phyloP scores from a whole-genome alignment of 768 basidiomycete species.

The Tulasnella calospora region DNA sequence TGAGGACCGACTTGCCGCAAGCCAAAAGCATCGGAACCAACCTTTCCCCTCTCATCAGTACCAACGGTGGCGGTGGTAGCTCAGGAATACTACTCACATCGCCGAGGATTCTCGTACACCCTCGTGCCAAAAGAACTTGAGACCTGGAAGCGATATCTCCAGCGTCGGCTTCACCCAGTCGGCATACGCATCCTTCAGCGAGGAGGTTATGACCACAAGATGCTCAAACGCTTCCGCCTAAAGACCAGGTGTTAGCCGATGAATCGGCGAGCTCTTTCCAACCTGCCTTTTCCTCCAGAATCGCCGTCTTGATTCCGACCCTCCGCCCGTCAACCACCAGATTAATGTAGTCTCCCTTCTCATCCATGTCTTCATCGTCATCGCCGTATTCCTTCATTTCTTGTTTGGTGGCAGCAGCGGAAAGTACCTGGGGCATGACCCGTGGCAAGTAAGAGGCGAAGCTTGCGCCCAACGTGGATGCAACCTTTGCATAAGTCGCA shows the following conservation, averaged over 20 bases:
- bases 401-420: slow-evolving; percentile 72
- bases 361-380: slow-evolving; percentile 52
- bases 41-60: slow-evolving; percentile 38
- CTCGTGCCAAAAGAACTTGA: slow-evolving; percentile 78
- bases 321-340: slow-evolving; percentile 71
- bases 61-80: not conserved
- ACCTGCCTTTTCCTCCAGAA: slow-evolving; percentile 76
- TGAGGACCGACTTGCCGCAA: slow-evolving; percentile 64
- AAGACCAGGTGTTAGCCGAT: not conserved
- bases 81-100: slow-evolving; percentile 45
- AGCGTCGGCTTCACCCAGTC: slow-evolving; percentile 69
- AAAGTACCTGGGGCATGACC: slow-evolving; percentile 75
- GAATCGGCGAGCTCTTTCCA: not conserved
- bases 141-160: slow-evolving; percentile 63
- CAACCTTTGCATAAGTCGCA: slow-evolving; percentile 84
- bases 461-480: slow-evolving; percentile 75
- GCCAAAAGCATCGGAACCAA: slow-evolving; percentile 65
- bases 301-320: slow-evolving; percentile 71
- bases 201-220: slow-evolving; percentile 72
- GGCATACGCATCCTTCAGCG: slow-evolving; percentile 59
- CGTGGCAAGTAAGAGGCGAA: slow-evolving; percentile 82
- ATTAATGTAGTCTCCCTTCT: slow-evolving; percentile 74
- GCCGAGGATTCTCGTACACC: slow-evolving; percentile 75
- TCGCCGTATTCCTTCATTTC: slow-evolving; percentile 71
- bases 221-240: slow-evolving; percentile 69